A percentile compares a stretch with the other conserved stretches of the same genome.
Conservation (phyloP, 2,329 filamentous ascomycete genomes). For the Nectriaceae sp. region DNA sequence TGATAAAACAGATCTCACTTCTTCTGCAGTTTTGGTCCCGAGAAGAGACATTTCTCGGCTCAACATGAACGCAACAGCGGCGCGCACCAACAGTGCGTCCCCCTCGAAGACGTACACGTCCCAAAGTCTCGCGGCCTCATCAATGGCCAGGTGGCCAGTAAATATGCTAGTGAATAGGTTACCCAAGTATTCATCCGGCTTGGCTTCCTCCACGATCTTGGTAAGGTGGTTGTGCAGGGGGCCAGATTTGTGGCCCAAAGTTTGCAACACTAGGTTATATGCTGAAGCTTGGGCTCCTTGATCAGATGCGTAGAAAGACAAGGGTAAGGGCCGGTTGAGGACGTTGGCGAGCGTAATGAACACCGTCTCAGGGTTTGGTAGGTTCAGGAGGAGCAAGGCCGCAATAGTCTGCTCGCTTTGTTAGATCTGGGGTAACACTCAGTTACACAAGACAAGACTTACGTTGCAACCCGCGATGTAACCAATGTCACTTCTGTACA, state of each 20-base stretch:
- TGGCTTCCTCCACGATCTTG: conserved; percentile 45
- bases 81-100: conserved; percentile 69
- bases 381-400: conserved; percentile 71
- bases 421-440: conserved; percentile 16
- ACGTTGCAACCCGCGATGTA: conserved; percentile 76
- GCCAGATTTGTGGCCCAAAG: conserved; percentile 64
- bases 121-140: conserved; percentile 74
- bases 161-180: conserved; percentile 67
- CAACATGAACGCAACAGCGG: conserved; percentile 67
- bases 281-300: conserved; percentile 67
- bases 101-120: conserved; percentile 84
- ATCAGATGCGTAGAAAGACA: conserved; percentile 76
- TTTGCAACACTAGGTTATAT: conserved; percentile 69
- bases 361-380: conserved; percentile 61
- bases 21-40: conserved; percentile 44
- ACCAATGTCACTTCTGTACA: conserved; percentile 81
- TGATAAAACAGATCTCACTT: conserved; percentile 43
- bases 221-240: conserved; percentile 66
- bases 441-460: conserved; percentile 37
- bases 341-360: conserved; percentile 77
- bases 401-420: conserved; percentile 61
- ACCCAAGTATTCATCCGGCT: conserved; percentile 57
- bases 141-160: conserved; percentile 63
- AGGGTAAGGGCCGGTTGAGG: conserved; percentile 72
- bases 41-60: conserved; percentile 55